Conservation (phyloP, 2,329 filamentous ascomycete genomes). For the Talaromyces sp. region DNA sequence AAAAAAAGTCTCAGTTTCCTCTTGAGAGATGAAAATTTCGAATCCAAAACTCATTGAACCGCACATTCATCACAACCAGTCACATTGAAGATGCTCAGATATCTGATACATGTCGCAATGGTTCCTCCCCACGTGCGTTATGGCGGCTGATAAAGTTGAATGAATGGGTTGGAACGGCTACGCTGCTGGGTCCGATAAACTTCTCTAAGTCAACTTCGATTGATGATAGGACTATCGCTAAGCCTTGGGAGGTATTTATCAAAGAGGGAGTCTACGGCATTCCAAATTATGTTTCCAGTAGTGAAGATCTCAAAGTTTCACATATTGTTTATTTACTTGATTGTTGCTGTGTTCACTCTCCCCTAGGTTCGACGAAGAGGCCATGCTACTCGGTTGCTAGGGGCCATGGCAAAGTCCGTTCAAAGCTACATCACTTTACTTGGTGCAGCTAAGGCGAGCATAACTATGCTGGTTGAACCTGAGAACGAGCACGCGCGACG, state of each 20-base stretch:
- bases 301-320: conserved; percentile 2
- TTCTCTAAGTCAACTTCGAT: conserved; percentile 4
- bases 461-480: conserved; percentile 19
- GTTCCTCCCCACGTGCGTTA: too few relatives aligned
- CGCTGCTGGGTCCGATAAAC: conserved; percentile 28
- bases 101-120: too few relatives aligned
- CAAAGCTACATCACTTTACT: conserved; percentile 10
- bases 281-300: neutral
- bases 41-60: conserved; percentile 29
- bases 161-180: conserved; percentile 36
- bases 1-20: conserved; percentile 28
- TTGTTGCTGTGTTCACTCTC: conserved; percentile 32
- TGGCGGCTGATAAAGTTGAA: too few relatives aligned
- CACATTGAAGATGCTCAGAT: too few relatives aligned
- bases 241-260: conserved; percentile 14
- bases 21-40: conserved; percentile 30
- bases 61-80: conserved; percentile 29
- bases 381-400: conserved; percentile 24
- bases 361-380: conserved; percentile 23
- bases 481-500: neutral
- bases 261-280: conserved; percentile 7
- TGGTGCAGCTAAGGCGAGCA: conserved; percentile 14
- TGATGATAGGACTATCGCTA: neutral
- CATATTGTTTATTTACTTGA: conserved; percentile 25
- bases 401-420: conserved; percentile 11